Percentiles rank a stretch among this genome's conserved stretches.
These are phyloP conservation scores for Capsicum pubescens DNA, from an alignment of 257 asterid genomes.

Conservation along the genomic window DNA sequence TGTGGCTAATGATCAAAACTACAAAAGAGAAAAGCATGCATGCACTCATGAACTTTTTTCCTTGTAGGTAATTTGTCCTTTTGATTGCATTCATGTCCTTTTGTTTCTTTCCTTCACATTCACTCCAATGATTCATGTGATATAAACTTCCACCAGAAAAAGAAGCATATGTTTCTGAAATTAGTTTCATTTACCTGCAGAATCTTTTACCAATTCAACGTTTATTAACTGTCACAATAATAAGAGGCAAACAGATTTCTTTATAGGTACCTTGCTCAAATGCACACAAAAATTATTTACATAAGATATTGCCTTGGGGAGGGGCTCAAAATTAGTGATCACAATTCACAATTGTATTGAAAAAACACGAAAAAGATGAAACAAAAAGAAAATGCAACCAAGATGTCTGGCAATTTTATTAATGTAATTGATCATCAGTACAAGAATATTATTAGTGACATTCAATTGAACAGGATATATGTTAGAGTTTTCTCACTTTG, in stretches of 20 bases:
- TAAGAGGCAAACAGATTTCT: too few species aligned
- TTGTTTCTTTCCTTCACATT: not conserved
- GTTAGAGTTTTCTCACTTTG: not conserved
- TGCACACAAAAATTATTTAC: too few species aligned
- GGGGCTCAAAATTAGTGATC: too few species aligned
- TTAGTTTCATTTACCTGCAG: not conserved
- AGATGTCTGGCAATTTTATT: not conserved
- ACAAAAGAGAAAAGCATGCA: not conserved
- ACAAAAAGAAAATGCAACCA: not conserved
- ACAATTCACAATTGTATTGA: too few species aligned
- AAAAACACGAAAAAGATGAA: too few species aligned
- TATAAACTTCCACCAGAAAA: not conserved
- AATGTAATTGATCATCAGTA: conserved; percentile 5
- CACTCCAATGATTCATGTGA: not conserved
- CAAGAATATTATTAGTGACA: conserved; percentile 10
- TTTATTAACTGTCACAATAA: too few species aligned
- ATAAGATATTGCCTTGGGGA: too few species aligned
- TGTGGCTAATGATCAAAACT: not conserved
- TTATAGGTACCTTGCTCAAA: too few species aligned
- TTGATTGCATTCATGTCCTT: not conserved
- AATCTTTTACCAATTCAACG: too few species aligned
- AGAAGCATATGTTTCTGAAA: not conserved
- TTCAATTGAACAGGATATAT: not conserved
- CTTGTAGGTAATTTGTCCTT: not conserved
- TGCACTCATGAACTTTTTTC: not conserved